Evolutionary conservation across 345 rosid genomes (phyloP), one percentile per base, ranked within the genome.

Genomic region (Excoecaria cochinchinensis): DNA sequence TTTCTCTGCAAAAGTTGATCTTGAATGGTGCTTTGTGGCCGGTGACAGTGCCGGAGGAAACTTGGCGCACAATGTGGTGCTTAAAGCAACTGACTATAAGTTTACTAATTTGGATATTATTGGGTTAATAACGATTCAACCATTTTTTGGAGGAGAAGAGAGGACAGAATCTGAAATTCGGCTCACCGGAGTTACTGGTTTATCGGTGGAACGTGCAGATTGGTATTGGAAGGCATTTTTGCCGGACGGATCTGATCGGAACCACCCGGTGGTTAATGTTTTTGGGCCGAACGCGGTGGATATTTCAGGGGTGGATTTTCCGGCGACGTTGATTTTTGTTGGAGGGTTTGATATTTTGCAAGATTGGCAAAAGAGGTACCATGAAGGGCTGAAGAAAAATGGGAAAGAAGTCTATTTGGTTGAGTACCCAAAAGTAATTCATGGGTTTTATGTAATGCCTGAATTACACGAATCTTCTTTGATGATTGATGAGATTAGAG

Each of bases 281-380:
- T 74, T 69, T 44, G 78, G 82, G n/a, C 78, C 82, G 3, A 44
- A 74, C 12, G 46, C 70, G 24, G 50, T 5, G 48, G 74, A 74
- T 36, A 79, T 74, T 5, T 50, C 66, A 0, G 71, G 68, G 3
- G 11, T 72, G 22, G 36, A 78, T 25, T 65, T 66, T 39, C 81
- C 81, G 13, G 51, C 68, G 0, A 78, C 67, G 3, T 1, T 72
- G 2, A 22, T 78, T 38, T 57, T 67, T n/a, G 50, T 78, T 6
- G 77, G 73, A 57, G 81, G 81, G 46, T 58, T 56, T 46, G 81
- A 78, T 50, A 52, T 52, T 10, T 67, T 78, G 15, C 71, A 60
- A 10, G 77, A 74, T 69, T 78, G 81, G 81, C 81, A 78, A 51
- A 78, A 22, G 50, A 74, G 66, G 56, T 78, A 78, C 69, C 24